A percentile compares a stretch with the other conserved stretches of the same genome.
Conservation (phyloP, 495 filamentous ascomycete species). For the Xylaria castorea region DNA sequence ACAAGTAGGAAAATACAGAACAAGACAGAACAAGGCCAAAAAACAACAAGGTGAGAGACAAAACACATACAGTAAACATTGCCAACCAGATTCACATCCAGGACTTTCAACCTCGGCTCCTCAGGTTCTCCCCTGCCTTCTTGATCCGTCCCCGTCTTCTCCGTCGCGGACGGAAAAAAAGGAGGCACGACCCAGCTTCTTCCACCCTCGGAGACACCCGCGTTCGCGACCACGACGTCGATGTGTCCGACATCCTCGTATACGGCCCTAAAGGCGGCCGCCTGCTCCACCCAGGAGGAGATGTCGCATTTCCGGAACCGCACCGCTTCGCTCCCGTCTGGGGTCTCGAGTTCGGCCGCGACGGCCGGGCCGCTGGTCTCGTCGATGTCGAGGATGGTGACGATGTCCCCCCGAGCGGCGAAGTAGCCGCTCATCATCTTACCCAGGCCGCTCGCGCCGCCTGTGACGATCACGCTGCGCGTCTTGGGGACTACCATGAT, state of each 20-base stretch:
- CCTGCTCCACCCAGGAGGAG: constrained; percentile 56
- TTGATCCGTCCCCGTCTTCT: constrained; percentile 30
- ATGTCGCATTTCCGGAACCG: constrained; percentile 56
- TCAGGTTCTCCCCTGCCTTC: constrained; percentile 44
- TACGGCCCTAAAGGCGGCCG: constrained; percentile 50
- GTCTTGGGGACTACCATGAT: neutral
- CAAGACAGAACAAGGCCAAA: neutral
- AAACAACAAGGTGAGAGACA: neutral
- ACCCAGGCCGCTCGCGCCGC: constrained; percentile 63
- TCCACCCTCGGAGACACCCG: constrained; percentile 59
- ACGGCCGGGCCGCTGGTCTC: constrained; percentile 37
- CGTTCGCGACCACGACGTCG: constrained; percentile 63
- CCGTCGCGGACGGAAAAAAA: constrained; percentile 15
- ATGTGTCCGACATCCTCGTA: constrained; percentile 47
- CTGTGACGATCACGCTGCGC: constrained; percentile 47
- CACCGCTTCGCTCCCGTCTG: constrained; percentile 36
- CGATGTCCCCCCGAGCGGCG: constrained; percentile 49
- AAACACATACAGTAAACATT: constrained; percentile 55
- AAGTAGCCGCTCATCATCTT: constrained; percentile 57
- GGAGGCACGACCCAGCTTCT: constrained; percentile 38
- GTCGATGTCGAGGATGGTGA: constrained; percentile 63
- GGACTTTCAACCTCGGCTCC: constrained; percentile 48
- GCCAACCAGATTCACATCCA: constrained; percentile 59
- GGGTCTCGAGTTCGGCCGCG: constrained; percentile 44
- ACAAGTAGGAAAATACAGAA: neutral